These are phyloP conservation scores for Nothophoma quercina DNA, from an alignment of 2,329 filamentous ascomycete species.

Conservation along the genomic window DNA sequence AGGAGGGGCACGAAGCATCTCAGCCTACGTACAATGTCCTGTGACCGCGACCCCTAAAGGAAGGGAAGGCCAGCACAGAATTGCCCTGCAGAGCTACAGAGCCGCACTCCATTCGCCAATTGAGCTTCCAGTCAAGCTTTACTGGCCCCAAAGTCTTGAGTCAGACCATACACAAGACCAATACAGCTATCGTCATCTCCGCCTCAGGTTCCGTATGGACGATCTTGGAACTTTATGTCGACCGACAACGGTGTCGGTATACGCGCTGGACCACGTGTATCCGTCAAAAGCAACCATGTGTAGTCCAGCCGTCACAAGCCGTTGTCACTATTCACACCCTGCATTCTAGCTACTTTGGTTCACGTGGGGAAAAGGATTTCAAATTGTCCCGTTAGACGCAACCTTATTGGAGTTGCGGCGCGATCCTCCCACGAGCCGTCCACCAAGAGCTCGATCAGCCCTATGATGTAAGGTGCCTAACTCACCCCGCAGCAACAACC, in stretches of 20 bases:
- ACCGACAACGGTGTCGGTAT: neutral
- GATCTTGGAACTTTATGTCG: constrained; percentile 13
- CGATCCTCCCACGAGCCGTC: constrained; percentile 1
- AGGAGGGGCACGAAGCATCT: constrained; percentile 3
- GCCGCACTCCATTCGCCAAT: constrained; percentile 2
- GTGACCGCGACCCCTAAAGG: constrained; percentile 4
- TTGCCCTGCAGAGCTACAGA: neutral
- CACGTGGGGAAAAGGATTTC: neutral
- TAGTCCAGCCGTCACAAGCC: constrained; percentile 5
- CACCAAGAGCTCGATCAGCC: too few relatives aligned
- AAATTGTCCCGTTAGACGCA: neutral
- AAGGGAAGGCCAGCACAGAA: neutral
- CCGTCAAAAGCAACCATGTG: constrained; percentile 1
- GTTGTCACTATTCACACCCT: neutral
- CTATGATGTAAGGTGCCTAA: neutral
- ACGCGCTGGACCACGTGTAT: constrained; percentile 6
- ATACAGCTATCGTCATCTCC: neutral
- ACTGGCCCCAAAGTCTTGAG: neutral
- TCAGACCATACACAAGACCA: neutral
- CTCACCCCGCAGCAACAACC: neutral
- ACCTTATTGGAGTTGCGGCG: constrained; percentile 7
- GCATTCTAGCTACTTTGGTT: neutral
- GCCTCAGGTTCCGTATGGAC: constrained; percentile 2
- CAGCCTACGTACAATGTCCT: neutral
- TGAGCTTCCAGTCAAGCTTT: neutral